Evolutionary conservation across 2,329 filamentous ascomycete species (phyloP).

Genomic region (Aspergillus transmontanensis): DNA sequence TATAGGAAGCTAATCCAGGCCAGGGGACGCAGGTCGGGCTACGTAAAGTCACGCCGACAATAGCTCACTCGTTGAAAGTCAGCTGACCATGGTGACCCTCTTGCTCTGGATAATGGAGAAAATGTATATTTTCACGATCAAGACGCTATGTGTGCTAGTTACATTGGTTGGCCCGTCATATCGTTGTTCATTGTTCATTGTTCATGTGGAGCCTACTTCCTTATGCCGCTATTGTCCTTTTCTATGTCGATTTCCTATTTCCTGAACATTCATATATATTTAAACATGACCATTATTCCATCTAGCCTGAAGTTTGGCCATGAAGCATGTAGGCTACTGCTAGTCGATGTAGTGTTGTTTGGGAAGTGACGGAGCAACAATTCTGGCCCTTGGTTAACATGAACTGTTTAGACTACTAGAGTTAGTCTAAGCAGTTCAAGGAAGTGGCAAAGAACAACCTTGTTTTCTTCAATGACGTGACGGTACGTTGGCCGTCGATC

Average conservation of each 20-base stretch:
- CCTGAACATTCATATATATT: background rate
- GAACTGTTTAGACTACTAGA: too few relatives aligned
- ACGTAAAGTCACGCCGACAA: background rate
- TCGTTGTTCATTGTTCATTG: background rate
- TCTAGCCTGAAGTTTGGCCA: background rate
- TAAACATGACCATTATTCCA: background rate
- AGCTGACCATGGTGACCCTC: background rate
- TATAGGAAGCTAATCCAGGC: background rate
- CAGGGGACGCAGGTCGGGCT: background rate
- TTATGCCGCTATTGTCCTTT: background rate
- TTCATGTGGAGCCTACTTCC: background rate
- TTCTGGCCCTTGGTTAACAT: too few relatives aligned
- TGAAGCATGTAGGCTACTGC: background rate
- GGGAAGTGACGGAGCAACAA: background rate
- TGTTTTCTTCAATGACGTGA: background rate
- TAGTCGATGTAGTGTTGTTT: background rate
- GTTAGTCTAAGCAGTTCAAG: too few relatives aligned
- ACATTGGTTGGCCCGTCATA: background rate
- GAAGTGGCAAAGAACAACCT: background rate
- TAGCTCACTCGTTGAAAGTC: rapidly evolving
- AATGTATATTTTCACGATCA: background rate
- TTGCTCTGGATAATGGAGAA: background rate
- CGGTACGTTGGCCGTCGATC: background rate
- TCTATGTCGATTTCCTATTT: background rate
- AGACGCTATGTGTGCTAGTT: background rate